Evolutionary conservation across 768 basidiomycete species (phyloP), one percentile per base, ranked within the genome.

Genomic region (Porpolomopsis calyptriformis): DNA sequence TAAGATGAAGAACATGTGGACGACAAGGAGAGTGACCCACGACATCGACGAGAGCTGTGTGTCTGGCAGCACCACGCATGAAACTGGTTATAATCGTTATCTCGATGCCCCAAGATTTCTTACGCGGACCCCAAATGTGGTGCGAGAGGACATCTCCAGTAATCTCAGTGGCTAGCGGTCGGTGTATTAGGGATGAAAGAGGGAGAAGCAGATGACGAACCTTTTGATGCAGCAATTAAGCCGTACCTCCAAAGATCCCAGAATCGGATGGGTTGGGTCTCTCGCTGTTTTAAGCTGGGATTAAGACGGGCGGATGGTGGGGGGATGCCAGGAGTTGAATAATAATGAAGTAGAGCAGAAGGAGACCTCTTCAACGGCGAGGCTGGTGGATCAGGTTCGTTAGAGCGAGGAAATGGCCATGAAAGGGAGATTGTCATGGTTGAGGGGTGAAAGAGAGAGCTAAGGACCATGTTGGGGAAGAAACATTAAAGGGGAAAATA

Each of bases 51-150:
- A 99, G 71, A 35, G 81, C 77, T 8, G 85, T 82, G 61, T 93
- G 87, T 25, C 77, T 72, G 11, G 81, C 81, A 25, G 85, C 78
- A 33, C 89, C 87, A 45, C 92, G 79, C 73, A 92, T 85, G 55
- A 94, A 72, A 48, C 77, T 79, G n/a, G 77, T 77, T 11, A 90
- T 75, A 24, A 94, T 73, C 2, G 93, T 93, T 86, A 97, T 89
- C 64, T 88, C 85, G 44, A 92, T 80, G 1, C 92, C 90, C 94
- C 94, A 99, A 4, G 84, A 81, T 58, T 85, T 85, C 57, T 80
- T 80, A 35, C 84, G 80, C 1, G 94, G 92, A 2, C 94, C 94
- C 69, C 79, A 84, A 33, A 97, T 65, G 51, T 82, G 77, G 59
- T 96, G 85, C 5, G 73, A 69, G 39, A 94, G 62, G 20, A 96